Base-by-base conservation (phyloP, 768 basidiomycete species). In the Tylopilus subfusipes region DNA sequence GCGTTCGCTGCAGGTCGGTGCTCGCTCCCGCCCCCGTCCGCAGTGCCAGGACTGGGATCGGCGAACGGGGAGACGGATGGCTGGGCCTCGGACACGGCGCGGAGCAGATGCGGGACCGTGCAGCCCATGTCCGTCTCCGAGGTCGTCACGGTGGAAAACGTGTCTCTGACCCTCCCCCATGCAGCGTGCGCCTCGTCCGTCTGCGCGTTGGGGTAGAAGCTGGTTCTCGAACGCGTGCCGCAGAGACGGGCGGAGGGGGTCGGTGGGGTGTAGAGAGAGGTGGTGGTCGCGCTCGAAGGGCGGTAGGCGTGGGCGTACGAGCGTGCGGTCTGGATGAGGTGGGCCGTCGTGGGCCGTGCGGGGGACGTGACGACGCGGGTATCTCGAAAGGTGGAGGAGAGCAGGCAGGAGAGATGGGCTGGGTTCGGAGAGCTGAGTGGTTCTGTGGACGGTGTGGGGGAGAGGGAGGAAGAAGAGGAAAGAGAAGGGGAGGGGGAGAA, bases 131-230 rank as follows among this genome's bases (percentile, higher is more conserved):
- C 56, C 0, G 63, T 50, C 40, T 64, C 64, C 30, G 64, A 27
- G 22, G 63, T 65, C 18, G 64, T 55, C 46, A 63, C 48, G 6
- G 64, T 65, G 11, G 63, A 63, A 30, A 66, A 33, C 2, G 61
- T 63, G 34, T 65, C 65, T 54, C 65, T 42, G n/a, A 33, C 16
- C 7, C 25, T 38, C 3, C 10, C 36, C 36, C 44, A 45, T 3
- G 11, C 36, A 2, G 21, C 22, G 30, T 8, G 16, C 21, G 13
- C 16, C 18, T 40, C 38, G 36, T 30, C 48, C 3, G 42, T 42
- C 16, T 34, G 34, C 14, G 8, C 31, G n/a, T n/a, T 39, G 5
- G 45, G 48, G 30, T 61, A 66, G 19, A 61, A 53, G 19, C 50
- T 45, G 1, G 46, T 21, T 38, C 64, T 62, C n/a, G 63, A 62